A percentile compares a stretch with the other conserved stretches of the same genome.
Conservation (phyloP, 495 filamentous ascomycete genomes). For the Lepidopterella palustris region DNA sequence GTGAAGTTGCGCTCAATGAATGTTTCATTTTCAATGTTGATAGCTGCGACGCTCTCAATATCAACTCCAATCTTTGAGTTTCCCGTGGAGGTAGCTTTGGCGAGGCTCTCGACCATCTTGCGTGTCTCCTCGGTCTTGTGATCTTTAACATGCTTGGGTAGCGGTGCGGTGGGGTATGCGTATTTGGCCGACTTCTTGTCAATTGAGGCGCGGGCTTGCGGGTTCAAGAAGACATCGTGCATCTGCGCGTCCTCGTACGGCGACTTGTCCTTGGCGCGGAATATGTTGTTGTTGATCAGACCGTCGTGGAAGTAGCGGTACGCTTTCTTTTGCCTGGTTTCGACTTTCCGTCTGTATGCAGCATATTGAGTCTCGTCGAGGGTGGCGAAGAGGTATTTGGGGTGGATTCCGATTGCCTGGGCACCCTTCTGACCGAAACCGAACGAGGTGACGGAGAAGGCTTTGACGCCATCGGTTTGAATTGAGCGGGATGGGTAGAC, state of each 20-base stretch:
- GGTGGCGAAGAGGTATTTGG: constrained; percentile 91
- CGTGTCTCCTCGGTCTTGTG: constrained; percentile 48
- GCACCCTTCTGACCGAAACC: constrained; percentile 99
- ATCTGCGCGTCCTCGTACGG: constrained; percentile 88
- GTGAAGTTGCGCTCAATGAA: constrained; percentile 97
- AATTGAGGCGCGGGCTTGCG: constrained; percentile 74
- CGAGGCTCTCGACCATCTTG: constrained; percentile 70
- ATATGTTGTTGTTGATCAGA: constrained; percentile 92
- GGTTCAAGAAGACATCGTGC: constrained; percentile 84
- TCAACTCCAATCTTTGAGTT: constrained; percentile 90
- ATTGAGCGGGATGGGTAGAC: constrained; percentile 92
- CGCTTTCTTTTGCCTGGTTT: constrained; percentile 90
- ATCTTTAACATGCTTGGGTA: constrained; percentile 13
- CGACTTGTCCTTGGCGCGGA: constrained; percentile 85
- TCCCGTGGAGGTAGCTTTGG: constrained; percentile 59
- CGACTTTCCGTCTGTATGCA: constrained; percentile 79
- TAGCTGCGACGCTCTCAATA: constrained; percentile 72
- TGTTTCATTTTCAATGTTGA: constrained; percentile 88
- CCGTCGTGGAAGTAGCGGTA: constrained; percentile 98
- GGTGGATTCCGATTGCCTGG: constrained; percentile 93
- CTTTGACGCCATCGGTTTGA: constrained; percentile 96
- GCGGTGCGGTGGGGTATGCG: constrained; percentile 52
- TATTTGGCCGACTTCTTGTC: constrained; percentile 79
- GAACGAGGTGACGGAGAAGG: constrained; percentile 97
- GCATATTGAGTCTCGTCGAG: constrained; percentile 79